phyloP scores from a whole-genome alignment of 1,284 basidiomycete genomes.

The Termitomyces sp. region DNA sequence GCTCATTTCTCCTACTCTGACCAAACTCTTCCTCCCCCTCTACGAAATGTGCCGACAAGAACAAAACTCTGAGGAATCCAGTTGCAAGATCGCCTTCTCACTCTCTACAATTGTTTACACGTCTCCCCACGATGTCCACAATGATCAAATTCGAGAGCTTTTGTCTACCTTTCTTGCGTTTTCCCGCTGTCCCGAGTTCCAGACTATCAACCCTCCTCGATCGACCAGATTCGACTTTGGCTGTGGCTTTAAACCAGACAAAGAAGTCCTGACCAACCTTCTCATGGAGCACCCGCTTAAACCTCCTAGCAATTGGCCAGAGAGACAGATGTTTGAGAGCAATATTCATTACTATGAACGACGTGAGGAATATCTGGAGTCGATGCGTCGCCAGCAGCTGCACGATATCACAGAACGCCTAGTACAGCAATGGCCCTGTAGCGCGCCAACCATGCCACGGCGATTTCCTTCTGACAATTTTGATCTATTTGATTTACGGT shows the following conservation, averaged over 20 bases:
- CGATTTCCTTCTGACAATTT: not conserved
- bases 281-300: not conserved
- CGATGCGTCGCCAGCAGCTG: constrained; percentile 1
- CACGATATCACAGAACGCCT: constrained; percentile 2
- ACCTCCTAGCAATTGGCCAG: not conserved
- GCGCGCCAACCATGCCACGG: not conserved
- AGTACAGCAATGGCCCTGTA: constrained; percentile 16
- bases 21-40: constrained; percentile 23
- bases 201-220: constrained; percentile 12
- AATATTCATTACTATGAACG: not conserved
- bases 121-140: constrained; percentile 1
- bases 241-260: constrained; percentile 11
- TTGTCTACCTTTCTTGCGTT: constrained; percentile 28
- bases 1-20: constrained; percentile 13
- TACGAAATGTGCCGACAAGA: constrained; percentile 25
- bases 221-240: constrained; percentile 13
- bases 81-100: constrained; percentile 25
- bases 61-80: constrained; percentile 12
- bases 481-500: not conserved
- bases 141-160: constrained; percentile 6
- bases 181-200: constrained; percentile 19
- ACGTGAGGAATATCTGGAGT: not conserved
- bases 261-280: not conserved
- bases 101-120: constrained; percentile 29
- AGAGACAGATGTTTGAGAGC: not conserved